Evolutionary conservation across 108 stramenopile genomes (phyloP), one percentile per base, ranked within the genome.

Genomic region (Cyclotella kingstonii): DNA sequence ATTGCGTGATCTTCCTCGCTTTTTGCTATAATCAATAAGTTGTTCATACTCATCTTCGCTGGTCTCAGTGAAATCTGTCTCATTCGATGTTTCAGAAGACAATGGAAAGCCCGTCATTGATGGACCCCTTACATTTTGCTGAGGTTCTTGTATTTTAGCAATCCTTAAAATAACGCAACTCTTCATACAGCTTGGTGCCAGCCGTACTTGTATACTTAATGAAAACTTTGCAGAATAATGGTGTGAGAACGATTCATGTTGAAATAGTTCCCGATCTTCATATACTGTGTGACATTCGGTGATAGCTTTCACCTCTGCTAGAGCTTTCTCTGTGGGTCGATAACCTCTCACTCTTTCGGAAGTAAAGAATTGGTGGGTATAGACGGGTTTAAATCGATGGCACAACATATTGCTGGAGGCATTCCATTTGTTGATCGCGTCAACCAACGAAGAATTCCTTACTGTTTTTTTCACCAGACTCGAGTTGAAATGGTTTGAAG

Each of bases 321-420:
- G 26, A 10, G 47, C 44, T 31, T 41, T 55, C 21, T 66, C 41
- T 28, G 43, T 63, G 17, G 72, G 72, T 38, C 66, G 51, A 39
- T 63, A 73, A 25, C 72, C 72, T 22, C 41, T 46, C 2, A 73
- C 47, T 51, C 36, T 19, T n/a, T 72, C 70, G 26, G 65, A 39
- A 3, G 40, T 11, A 48, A 73, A 73, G 27, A 62, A 67, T 53
- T 73, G 72, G 44, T 73, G 72, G 5, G 72, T 73, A 41, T 40
- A 73, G 12, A 63, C 61, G 9, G 72, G 72, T 60, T 64, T 64
- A 18, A 71, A 71, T 23, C 59, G 50, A 53, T 65, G 52, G 21
- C 29, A 65, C n/a, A 30, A 11, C 15, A 12, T 25, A 29, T 43
- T 23, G 8, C 22, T 44, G 27, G 52, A 2, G 36, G 42, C 25